Percentiles rank a stretch among this genome's conserved stretches.
These are phyloP conservation scores for Crithidia brevicula DNA, from an alignment of 208 protist species.

Conservation along the genomic window DNA sequence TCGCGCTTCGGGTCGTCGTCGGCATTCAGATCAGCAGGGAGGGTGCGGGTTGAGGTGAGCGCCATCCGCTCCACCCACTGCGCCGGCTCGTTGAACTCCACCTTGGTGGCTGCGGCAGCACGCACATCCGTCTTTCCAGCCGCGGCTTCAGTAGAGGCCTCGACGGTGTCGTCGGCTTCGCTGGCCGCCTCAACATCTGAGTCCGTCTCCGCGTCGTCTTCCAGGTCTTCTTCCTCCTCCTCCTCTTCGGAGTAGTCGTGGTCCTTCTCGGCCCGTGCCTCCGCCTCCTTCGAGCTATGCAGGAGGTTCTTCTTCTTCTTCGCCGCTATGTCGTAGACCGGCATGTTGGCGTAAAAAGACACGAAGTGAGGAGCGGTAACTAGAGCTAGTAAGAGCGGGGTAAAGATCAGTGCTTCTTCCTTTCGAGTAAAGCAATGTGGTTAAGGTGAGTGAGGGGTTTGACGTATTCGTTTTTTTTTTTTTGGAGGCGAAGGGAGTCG, in stretches of 20 bases:
- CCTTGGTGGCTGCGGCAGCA: constrained; percentile 26
- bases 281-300: constrained; percentile 18
- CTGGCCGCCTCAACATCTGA: constrained; percentile 9
- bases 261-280: constrained; percentile 27
- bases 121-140: constrained; percentile 3
- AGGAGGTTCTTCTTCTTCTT: constrained; percentile 56
- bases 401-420: background rate
- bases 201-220: constrained; percentile 11
- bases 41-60: constrained; percentile 78
- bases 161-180: constrained; percentile 4
- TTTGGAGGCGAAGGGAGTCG: too few relatives aligned
- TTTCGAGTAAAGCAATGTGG: background rate
- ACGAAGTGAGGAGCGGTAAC: too few relatives aligned
- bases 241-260: constrained; percentile 18
- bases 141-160: background rate
- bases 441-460: too few relatives aligned
- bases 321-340: constrained; percentile 65
- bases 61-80: constrained; percentile 94
- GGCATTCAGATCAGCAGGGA: constrained; percentile 81
- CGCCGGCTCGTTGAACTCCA: constrained; percentile 88
- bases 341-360: constrained; percentile 42
- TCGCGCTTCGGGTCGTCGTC: constrained; percentile 93
- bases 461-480: too few relatives aligned
- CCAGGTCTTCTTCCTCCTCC: constrained; percentile 33
- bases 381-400: background rate